phyloP scores from a whole-genome alignment of 176 grass and related monocot genomes.

The Pontederia paniculata region DNA sequence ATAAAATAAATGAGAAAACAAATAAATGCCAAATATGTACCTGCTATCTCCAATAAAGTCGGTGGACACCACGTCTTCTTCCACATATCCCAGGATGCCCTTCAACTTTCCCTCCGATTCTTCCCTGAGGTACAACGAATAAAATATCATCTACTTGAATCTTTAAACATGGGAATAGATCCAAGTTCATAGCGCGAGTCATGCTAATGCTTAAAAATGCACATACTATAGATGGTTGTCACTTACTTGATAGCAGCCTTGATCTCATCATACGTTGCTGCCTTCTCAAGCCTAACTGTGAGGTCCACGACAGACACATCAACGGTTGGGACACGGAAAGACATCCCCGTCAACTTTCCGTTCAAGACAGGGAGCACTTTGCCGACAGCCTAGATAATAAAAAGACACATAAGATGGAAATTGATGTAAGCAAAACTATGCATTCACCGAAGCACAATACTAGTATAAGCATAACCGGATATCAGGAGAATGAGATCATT shows the following conservation, averaged over 20 bases:
- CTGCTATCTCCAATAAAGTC: conserved; percentile 14
- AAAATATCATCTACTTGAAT: neutral
- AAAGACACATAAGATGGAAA: neutral
- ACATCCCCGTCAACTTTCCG: conserved; percentile 13
- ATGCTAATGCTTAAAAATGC: neutral
- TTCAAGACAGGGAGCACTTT: conserved; percentile 18
- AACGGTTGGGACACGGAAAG: conserved; percentile 14
- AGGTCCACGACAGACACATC: conserved; percentile 15
- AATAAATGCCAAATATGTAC: neutral
- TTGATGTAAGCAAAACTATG: neutral
- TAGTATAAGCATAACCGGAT: no score
- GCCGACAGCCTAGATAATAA: neutral
- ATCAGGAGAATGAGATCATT: no score
- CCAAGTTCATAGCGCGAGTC: neutral
- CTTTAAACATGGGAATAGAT: neutral
- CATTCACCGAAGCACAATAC: neutral
- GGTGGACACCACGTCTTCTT: conserved; percentile 12
- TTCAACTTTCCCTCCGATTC: conserved; percentile 18
- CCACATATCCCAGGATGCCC: conserved; percentile 15
- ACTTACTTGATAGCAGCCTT: conserved; percentile 14
- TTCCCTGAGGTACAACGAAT: neutral
- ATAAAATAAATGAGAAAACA: neutral
- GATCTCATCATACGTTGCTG: conserved; percentile 5
- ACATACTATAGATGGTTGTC: no score
- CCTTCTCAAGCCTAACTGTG: conserved; percentile 8